Percentiles rank a stretch among this genome's conserved stretches.
Evolutionary conservation across 2,329 filamentous ascomycete genomes (phyloP).

Genomic region (Neopestalotiopsis sp.): DNA sequence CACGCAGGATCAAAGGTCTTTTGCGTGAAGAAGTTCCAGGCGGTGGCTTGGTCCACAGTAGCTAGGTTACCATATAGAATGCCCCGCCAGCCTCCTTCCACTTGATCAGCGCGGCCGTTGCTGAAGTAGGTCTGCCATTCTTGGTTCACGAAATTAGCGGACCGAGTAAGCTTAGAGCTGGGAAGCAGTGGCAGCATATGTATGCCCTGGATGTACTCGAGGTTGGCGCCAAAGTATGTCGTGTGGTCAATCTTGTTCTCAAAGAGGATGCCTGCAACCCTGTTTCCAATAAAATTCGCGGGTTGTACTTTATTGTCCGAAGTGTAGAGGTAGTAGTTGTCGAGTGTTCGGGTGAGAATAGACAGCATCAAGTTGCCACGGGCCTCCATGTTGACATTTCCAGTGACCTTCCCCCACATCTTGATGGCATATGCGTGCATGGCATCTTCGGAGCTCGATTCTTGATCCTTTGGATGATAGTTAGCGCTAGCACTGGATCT

Average conservation of each 20-base stretch:
- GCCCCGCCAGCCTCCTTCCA: slow-evolving; percentile 83
- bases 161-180: slow-evolving; percentile 69
- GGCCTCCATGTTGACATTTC: slow-evolving; percentile 81
- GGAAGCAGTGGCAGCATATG: slow-evolving; percentile 75
- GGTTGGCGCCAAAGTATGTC: slow-evolving; percentile 81
- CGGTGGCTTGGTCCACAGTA: slow-evolving; percentile 71
- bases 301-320: slow-evolving; percentile 74
- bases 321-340: slow-evolving; percentile 83
- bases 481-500: slow-evolving; percentile 15
- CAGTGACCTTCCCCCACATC: slow-evolving; percentile 86
- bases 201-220: slow-evolving; percentile 76
- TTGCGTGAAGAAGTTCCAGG: slow-evolving; percentile 78
- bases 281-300: slow-evolving; percentile 79
- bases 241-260: slow-evolving; percentile 96
- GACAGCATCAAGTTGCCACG: slow-evolving; percentile 84
- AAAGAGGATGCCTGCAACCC: slow-evolving; percentile 75
- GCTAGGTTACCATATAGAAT: slow-evolving; percentile 85
- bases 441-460: slow-evolving; percentile 88
- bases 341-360: slow-evolving; percentile 74
- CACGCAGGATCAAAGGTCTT: slow-evolving; percentile 68
- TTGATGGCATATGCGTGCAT: slow-evolving; percentile 89
- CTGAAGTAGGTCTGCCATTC: slow-evolving; percentile 86
- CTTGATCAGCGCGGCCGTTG: slow-evolving; percentile 65
- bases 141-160: slow-evolving; percentile 72
- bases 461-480: slow-evolving; percentile 60